A percentile compares a stretch with the other conserved stretches of the same genome.
Evolutionary conservation across 1,284 basidiomycete genomes (phyloP).

Genomic region (Somion occarium): DNA sequence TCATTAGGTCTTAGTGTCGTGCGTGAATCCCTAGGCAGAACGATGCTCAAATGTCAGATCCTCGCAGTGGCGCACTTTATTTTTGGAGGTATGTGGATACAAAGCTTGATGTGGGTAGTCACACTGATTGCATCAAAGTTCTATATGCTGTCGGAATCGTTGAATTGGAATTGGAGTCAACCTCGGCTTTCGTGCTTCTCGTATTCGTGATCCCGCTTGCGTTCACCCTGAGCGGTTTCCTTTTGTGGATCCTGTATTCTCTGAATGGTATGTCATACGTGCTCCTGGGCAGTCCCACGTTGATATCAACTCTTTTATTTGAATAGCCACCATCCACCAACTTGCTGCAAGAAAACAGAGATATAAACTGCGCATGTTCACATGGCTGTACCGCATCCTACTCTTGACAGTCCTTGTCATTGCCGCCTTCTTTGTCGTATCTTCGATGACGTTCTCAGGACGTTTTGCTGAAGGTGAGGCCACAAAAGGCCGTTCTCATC

Average conservation of each 20-base stretch:
- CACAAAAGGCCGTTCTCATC: no score
- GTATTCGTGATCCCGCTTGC: constrained; percentile 91
- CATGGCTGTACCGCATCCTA: constrained; percentile 84
- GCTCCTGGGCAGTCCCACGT: no score
- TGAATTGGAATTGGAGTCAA: constrained; percentile 86
- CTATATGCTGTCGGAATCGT: constrained; percentile 91
- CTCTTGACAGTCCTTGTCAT: constrained; percentile 82
- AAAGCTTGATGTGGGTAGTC: not conserved
- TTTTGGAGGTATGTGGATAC: constrained; percentile 74
- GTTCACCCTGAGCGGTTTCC: constrained; percentile 89
- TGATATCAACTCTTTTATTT: no score
- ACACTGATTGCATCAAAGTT: constrained; percentile 40
- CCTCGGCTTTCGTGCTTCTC: constrained; percentile 73
- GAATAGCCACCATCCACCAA: constrained; percentile 77
- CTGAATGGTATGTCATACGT: constrained; percentile 70
- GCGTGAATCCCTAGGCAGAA: constrained; percentile 70
- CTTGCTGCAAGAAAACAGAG: constrained; percentile 81
- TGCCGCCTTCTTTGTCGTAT: constrained; percentile 88
- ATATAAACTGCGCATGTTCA: constrained; percentile 86
- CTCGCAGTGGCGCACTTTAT: constrained; percentile 85
- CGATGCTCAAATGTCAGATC: constrained; percentile 75
- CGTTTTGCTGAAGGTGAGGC: constrained; percentile 80
- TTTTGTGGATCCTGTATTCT: constrained; percentile 94
- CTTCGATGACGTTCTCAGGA: constrained; percentile 87
- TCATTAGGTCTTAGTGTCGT: constrained; percentile 85